Percentiles rank a stretch among this genome's conserved stretches.
Evolutionary conservation across 768 basidiomycete genomes (phyloP).

Genomic region (Kwoniella dendrophila): DNA sequence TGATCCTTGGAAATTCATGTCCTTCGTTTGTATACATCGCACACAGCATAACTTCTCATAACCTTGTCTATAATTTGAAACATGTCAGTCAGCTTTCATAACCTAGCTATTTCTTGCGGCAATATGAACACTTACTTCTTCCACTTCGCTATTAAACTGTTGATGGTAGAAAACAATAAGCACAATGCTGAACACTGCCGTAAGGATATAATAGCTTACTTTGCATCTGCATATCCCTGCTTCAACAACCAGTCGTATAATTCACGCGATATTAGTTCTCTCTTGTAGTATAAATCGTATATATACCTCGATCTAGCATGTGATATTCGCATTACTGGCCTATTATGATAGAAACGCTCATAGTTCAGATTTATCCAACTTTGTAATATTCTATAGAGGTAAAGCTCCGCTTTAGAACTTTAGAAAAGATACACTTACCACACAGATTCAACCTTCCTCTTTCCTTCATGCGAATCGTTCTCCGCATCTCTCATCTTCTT

Average conservation of each 20-base stretch:
- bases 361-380: neutral
- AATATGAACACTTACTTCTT: conserved; percentile 67
- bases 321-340: conserved; percentile 98
- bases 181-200: neutral
- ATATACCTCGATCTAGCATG: conserved; percentile 96
- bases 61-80: conserved; percentile 59
- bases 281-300: conserved; percentile 97
- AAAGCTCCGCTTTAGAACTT: neutral
- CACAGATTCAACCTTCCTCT: conserved; percentile 59
- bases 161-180: neutral
- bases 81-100: neutral
- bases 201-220: conserved; percentile 63
- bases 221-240: conserved; percentile 93
- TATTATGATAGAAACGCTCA: conserved; percentile 5
- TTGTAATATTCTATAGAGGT: too few species aligned
- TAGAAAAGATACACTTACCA: conserved; percentile 43
- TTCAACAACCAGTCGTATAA: conserved; percentile 98
- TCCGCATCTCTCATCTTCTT: conserved; percentile 99
- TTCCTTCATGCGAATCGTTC: conserved; percentile 97
- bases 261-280: conserved; percentile 86
- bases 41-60: conserved; percentile 98
- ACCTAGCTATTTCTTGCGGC: too few species aligned
- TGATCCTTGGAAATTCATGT: conserved; percentile 99
- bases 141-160: conserved; percentile 99
- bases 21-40: conserved; percentile 92